Evolutionary conservation across 305 asterid species (phyloP).

Genomic region (Fraxinus sp.): DNA sequence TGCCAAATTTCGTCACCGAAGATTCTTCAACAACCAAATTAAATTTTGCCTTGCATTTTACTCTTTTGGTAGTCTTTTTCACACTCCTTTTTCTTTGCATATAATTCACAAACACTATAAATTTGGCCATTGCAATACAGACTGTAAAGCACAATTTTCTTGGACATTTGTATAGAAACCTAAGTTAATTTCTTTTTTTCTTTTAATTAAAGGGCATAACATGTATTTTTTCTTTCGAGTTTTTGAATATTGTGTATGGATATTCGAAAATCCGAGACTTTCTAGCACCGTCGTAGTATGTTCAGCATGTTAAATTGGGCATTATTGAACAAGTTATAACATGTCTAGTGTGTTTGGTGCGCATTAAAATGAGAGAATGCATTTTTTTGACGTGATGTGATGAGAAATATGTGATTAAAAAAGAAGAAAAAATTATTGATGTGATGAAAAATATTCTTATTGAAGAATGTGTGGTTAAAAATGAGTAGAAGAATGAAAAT

Average conservation of each 20-base stretch:
- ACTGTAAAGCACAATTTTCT: slow-evolving; percentile 29
- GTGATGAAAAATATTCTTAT: too few relatives aligned
- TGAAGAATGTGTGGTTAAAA: too few relatives aligned
- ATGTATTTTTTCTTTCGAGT: background rate
- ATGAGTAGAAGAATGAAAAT: too few relatives aligned
- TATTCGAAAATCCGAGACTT: background rate
- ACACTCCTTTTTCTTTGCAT: slow-evolving; percentile 34
- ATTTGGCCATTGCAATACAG: slow-evolving; percentile 10
- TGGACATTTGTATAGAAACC: slow-evolving; percentile 30
- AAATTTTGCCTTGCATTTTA: slow-evolving; percentile 8
- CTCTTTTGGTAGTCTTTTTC: slow-evolving; percentile 22
- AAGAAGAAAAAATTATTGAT: too few relatives aligned
- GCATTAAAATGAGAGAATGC: too few relatives aligned
- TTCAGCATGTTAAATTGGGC: background rate
- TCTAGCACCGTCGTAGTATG: background rate
- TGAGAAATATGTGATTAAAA: too few relatives aligned
- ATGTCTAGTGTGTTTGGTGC: too few relatives aligned
- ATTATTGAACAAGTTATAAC: too few relatives aligned
- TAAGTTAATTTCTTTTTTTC: background rate
- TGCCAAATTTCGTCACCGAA: background rate
- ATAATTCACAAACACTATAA: slow-evolving; percentile 4
- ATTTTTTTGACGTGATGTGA: too few relatives aligned
- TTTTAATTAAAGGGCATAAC: background rate
- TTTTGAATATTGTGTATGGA: too few relatives aligned
- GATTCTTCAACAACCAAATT: slow-evolving; percentile 10